Conservation (phyloP, 805 yeast genomes). For the Nakazawaea ernobii region DNA sequence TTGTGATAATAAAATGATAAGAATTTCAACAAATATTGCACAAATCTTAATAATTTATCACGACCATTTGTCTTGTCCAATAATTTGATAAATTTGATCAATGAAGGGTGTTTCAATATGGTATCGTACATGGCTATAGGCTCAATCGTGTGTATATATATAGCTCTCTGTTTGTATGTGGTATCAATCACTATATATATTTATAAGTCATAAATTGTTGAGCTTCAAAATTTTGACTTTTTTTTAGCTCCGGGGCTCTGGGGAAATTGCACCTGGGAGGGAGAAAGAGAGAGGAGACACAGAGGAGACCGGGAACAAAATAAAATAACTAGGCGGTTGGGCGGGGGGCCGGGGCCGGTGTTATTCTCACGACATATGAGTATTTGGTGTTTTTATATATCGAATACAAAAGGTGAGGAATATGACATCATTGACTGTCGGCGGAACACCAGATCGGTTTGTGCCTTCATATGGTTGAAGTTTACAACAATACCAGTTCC, state of each 20-base stretch:
- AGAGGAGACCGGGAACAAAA: too few relatives aligned
- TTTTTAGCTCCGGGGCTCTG: too few relatives aligned
- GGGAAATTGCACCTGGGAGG: too few relatives aligned
- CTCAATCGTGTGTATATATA: not conserved
- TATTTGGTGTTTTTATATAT: too few relatives aligned
- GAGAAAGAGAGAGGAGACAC: too few relatives aligned
- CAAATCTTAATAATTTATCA: slow-evolving; percentile 72
- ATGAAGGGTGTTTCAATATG: slow-evolving; percentile 67
- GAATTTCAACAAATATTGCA: slow-evolving; percentile 78
- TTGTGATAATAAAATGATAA: slow-evolving; percentile 55
- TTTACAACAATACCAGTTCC: not conserved
- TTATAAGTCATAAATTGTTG: too few relatives aligned
- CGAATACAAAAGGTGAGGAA: too few relatives aligned
- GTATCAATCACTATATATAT: not conserved
- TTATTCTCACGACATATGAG: not conserved
- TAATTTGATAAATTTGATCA: slow-evolving; percentile 54
- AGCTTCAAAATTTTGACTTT: too few relatives aligned
- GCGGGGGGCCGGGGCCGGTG: too few relatives aligned
- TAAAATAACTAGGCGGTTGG: too few relatives aligned
- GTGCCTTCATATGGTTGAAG: not conserved
- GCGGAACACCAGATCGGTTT: too few relatives aligned
- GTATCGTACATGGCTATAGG: slow-evolving; percentile 45
- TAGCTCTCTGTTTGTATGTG: not conserved
- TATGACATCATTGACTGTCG: not conserved
- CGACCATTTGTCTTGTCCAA: slow-evolving; percentile 69